Conservation (phyloP, 352 stramenopile genomes). For the Blastocystis sp. region DNA sequence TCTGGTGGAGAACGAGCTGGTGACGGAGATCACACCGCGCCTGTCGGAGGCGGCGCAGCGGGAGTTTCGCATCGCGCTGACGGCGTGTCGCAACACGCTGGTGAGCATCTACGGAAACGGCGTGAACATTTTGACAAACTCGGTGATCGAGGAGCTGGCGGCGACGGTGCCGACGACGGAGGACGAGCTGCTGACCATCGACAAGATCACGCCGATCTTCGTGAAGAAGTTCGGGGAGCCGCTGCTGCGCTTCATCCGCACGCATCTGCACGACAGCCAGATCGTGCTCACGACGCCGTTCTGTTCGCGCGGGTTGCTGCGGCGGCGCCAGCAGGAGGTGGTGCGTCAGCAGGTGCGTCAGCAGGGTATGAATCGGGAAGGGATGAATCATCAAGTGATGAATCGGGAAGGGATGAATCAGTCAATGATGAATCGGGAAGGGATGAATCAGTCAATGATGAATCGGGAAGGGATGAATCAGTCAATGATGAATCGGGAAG, state of each 20-base stretch:
- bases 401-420: too few species aligned
- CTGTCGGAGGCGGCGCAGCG: neutral
- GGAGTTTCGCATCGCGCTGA: neutral
- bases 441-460: too few species aligned
- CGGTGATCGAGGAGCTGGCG: constrained; percentile 20
- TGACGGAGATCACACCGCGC: neutral
- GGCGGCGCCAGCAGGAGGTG: neutral
- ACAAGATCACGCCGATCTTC: constrained; percentile 16
- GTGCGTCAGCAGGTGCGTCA: too few species aligned
- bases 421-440: too few species aligned
- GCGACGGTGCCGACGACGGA: constrained; percentile 29
- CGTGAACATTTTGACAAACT: neutral
- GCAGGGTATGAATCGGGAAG: too few species aligned
- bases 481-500: too few species aligned
- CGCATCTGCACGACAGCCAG: neutral
- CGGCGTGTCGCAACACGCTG: neutral
- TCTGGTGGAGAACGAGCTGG: neutral
- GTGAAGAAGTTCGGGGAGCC: neutral
- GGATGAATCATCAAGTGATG: too few species aligned
- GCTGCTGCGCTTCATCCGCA: neutral
- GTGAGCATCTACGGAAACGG: too few species aligned
- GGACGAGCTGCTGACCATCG: constrained; percentile 21
- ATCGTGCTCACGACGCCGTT: constrained; percentile 7
- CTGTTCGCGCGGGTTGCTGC: constrained; percentile 1
- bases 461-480: too few species aligned